Evolutionary conservation across 208 protist genomes (phyloP), one percentile per base, ranked within the genome.

Genomic region (Trypanosoma theileri): DNA sequence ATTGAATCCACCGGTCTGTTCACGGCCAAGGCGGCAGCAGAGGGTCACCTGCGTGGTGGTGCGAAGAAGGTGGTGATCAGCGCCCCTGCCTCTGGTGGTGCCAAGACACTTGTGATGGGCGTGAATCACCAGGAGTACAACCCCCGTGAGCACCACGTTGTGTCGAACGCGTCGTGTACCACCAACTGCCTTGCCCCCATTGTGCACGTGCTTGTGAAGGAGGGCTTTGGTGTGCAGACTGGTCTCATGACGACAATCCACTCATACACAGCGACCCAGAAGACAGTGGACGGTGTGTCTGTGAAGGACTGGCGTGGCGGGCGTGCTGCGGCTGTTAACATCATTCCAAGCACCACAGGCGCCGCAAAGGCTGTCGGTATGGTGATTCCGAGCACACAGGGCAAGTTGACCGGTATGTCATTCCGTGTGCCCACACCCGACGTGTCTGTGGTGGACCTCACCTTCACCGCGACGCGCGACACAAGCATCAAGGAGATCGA

Each of bases 171-270:
- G 45, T 99, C 98, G 46, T 99, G 99, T 93, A 99, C 99, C 59
- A 99, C 99, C 69, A 99, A 99, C 95, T 99, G 99, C 89, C 92
- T 99, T 28, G 98, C 99, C 4, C 98, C 99, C 50, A 66, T 99
- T 21, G 97, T 91, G 61, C 98, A 99, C 80, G 88, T 98, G 62
- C 50, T 96, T 40, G 86, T 99, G 59, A 78, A 99, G 71, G 96
- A 99, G 41, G 88, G 91, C 55, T 99, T 97, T 69, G 97, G 95
- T 44, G 98, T 99, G 50, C 77, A 70, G 45, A 93, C 98, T 62
- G 96, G 95, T 53, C 88, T 99, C 51, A 99, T 99, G 98, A 99
- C 98, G 55, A 99, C 99, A 56, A 96, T 99, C 58, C 99, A 99
- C 88, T 92, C 99, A 19, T 94, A 92, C 66, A 99, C 99, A 28